phyloP scores from a whole-genome alignment of 2,329 filamentous ascomycete species.

The Erysiphe pulchra region DNA sequence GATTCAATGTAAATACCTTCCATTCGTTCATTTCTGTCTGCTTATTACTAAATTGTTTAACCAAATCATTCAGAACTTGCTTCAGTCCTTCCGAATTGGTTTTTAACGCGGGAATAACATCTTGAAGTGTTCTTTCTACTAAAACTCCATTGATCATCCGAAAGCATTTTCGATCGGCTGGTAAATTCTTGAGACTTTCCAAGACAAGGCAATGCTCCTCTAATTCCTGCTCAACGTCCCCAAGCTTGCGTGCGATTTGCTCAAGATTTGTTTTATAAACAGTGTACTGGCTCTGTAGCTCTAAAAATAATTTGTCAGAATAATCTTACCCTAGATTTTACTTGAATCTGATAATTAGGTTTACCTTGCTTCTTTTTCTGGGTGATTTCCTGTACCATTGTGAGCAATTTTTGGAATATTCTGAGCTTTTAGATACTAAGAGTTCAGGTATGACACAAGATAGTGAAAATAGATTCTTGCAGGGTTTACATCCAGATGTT shows the following conservation, averaged over 20 bases:
- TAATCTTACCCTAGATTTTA: background rate
- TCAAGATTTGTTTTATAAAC: slow-evolving; percentile 62
- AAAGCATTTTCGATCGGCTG: slow-evolving; percentile 81
- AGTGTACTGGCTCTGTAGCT: slow-evolving; percentile 56
- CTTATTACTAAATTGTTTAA: slow-evolving; percentile 90
- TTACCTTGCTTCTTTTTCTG: slow-evolving; percentile 15
- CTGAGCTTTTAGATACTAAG: too few relatives aligned
- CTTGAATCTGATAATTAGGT: too few relatives aligned
- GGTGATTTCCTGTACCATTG: slow-evolving; percentile 13
- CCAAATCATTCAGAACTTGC: slow-evolving; percentile 78
- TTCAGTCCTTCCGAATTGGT: slow-evolving; percentile 86
- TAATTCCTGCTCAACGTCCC: slow-evolving; percentile 1
- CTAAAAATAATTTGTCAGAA: slow-evolving; percentile 17
- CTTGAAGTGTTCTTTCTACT: slow-evolving; percentile 78
- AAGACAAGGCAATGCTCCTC: slow-evolving; percentile 42
- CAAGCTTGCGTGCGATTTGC: slow-evolving; percentile 77
- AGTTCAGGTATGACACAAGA: too few relatives aligned
- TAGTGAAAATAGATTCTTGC: too few relatives aligned
- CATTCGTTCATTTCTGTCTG: slow-evolving; percentile 91
- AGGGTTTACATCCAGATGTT: too few relatives aligned
- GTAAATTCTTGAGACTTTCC: slow-evolving; percentile 65
- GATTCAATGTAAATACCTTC: slow-evolving; percentile 42
- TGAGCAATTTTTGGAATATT: background rate
- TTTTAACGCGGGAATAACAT: slow-evolving; percentile 71
- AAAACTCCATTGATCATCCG: slow-evolving; percentile 95